phyloP scores from a whole-genome alignment of 106 monocot species.

The Dioscorea zingiberensis region DNA sequence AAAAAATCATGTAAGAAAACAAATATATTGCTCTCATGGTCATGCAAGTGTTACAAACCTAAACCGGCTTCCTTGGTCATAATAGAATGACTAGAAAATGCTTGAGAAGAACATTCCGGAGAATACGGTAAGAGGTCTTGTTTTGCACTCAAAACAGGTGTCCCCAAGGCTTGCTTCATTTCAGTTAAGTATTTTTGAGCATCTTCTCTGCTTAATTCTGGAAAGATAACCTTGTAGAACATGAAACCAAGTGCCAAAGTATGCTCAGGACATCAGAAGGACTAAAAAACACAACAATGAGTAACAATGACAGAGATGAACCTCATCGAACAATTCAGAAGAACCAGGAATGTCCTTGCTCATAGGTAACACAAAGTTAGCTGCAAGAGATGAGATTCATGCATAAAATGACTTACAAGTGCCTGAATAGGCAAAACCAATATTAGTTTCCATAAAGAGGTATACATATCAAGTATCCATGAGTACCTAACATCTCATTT shows the following conservation, averaged over 20 bases:
- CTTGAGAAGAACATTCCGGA: slow-evolving; percentile 23
- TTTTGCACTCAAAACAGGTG: slow-evolving; percentile 17
- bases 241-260: slow-evolving; percentile 10
- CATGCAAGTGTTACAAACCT: slow-evolving; percentile 18
- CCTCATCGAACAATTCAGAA: slow-evolving; percentile 63
- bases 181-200: slow-evolving; percentile 46
- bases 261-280: no score
- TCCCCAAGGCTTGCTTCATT: slow-evolving; percentile 36
- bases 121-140: slow-evolving; percentile 23
- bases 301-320: slow-evolving; percentile 5
- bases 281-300: not conserved
- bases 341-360: slow-evolving; percentile 44
- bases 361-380: slow-evolving; percentile 49
- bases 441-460: not conserved
- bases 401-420: not conserved
- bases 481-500: slow-evolving; percentile 68
- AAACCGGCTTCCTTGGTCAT: slow-evolving; percentile 5
- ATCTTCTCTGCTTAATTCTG: slow-evolving; percentile 44
- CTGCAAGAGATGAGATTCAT: slow-evolving; percentile 19
- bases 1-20: not conserved
- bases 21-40: not conserved
- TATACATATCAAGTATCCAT: not conserved
- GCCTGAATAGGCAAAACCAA: not conserved
- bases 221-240: slow-evolving; percentile 47
- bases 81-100: slow-evolving; percentile 15